Evolutionary conservation across 805 yeast species (phyloP), one percentile per base, ranked within the genome.

Genomic region (Spathaspora gorwiae): DNA sequence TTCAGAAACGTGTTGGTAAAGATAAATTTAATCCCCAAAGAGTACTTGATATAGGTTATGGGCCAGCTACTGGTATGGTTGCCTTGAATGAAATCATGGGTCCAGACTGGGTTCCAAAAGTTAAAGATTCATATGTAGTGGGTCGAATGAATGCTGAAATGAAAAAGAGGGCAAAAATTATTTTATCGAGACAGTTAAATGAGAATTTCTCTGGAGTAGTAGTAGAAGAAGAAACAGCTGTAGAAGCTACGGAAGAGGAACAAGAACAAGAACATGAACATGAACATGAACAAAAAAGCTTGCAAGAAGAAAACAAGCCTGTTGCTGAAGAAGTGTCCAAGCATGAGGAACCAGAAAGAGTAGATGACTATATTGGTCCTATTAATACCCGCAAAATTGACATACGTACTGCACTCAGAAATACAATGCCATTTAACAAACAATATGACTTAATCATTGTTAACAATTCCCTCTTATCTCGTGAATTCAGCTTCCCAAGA

Each of bases 11-110:
- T 35, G 61, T 74, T 15, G 84, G 82, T 0, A 64, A 59, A 6
- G 68, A 66, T 0, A 56, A 58, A 40, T 87, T 89, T 67, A 62
- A 62, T 19, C 97, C 97, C 0, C 57, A 74, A 27, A 69, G 78
- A 5, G 78, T 94, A 0, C 69, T 94, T 41, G 95, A 88, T 56
- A 78, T 88, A 11, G 92, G 96, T 0, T 82, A 76, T 58, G 98
- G 99, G 0, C 98, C 99, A 1, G 92, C 89, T 1, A 84, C 95
- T 0, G 97, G 97, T 1, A 81, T 94, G 71, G 66, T 90, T 12
- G 98, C 95, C 0, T 68, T 90, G 43, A 88, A 90, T 57, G 96
- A 90, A 55, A 55, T 90, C 1, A 79, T 88, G 81, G 90, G 87
- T 0, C 35, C 37, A 27, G 75, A 75, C 0, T 85, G 78, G 66